Conservation (phyloP, 2,329 filamentous ascomycete genomes). For the Pezicula neosporulosa region DNA sequence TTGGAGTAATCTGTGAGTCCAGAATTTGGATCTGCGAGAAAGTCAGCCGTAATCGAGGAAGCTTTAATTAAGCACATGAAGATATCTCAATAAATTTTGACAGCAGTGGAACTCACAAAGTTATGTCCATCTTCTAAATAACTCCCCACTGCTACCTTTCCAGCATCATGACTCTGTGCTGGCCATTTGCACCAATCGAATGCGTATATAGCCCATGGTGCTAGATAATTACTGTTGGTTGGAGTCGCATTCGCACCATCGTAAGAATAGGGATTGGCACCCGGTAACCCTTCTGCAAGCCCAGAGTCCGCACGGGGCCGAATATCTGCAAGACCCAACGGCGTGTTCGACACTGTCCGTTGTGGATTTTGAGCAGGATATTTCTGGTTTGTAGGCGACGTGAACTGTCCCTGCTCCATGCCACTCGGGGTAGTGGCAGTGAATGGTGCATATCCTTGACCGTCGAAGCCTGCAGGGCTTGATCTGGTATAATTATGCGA, state of each 20-base stretch:
- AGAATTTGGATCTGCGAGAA: constrained; percentile 84
- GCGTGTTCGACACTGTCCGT: constrained; percentile 74
- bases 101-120: constrained; percentile 59
- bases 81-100: not conserved
- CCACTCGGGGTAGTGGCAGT: constrained; percentile 64
- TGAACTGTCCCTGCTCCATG: constrained; percentile 55
- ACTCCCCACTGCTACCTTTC: constrained; percentile 92
- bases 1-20: constrained; percentile 74
- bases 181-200: constrained; percentile 99
- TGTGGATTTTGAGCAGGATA: constrained; percentile 55
- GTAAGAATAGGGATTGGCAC: constrained; percentile 54
- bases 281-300: constrained; percentile 68
- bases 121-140: constrained; percentile 98
- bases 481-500: constrained; percentile 80
- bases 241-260: constrained; percentile 63
- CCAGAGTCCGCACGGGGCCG: constrained; percentile 80
- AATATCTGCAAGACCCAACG: constrained; percentile 88
- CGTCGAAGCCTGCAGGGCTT: constrained; percentile 64
- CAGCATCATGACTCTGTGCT: constrained; percentile 73
- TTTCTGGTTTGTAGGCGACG: constrained; percentile 50
- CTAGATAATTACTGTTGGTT: constrained; percentile 86
- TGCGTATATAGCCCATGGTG: constrained; percentile 93
- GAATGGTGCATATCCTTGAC: constrained; percentile 50
- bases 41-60: constrained; percentile 11
- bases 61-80: too few relatives aligned